These are phyloP conservation scores for Rhynchospora pubera DNA, from an alignment of 176 grass and related monocot genomes.

Conservation along the genomic window DNA sequence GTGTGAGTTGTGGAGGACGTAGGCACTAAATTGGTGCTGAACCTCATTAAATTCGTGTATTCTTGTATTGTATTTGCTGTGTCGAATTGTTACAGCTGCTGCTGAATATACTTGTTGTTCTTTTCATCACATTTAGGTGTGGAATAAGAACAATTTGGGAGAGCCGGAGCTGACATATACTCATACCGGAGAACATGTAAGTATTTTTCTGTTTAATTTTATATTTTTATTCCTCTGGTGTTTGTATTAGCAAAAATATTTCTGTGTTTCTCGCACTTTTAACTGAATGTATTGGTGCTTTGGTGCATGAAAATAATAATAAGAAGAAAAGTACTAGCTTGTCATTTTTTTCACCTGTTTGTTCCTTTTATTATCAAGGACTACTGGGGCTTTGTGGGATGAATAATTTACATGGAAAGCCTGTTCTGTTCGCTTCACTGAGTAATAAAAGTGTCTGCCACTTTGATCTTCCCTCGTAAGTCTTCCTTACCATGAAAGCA, in stretches of 20 bases:
- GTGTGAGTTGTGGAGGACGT: too few species aligned
- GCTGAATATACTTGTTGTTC: background rate
- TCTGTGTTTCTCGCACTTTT: background rate
- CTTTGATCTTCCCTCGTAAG: constrained; percentile 94
- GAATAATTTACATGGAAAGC: constrained; percentile 68
- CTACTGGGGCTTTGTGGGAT: constrained; percentile 72
- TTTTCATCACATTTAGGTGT: constrained; percentile 38
- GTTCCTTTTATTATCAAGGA: constrained; percentile 44
- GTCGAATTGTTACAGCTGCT: too few species aligned
- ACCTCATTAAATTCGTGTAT: too few species aligned
- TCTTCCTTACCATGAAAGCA: background rate
- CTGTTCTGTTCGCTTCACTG: constrained; percentile 69
- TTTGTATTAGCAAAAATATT: background rate
- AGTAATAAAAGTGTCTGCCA: constrained; percentile 74
- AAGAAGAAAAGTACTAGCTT: background rate
- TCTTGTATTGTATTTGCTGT: too few species aligned
- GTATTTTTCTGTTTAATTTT: constrained; percentile 1
- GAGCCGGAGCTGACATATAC: constrained; percentile 84
- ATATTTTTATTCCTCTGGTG: background rate
- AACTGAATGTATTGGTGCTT: background rate
- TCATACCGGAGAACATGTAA: constrained; percentile 80
- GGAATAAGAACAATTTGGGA: constrained; percentile 67
- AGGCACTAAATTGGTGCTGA: too few species aligned
- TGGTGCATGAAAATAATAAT: background rate
- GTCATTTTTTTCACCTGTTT: background rate